Evolutionary conservation across 441 rosid species (phyloP), one percentile per base, ranked within the genome.

Genomic region (Raphanus hybrid): DNA sequence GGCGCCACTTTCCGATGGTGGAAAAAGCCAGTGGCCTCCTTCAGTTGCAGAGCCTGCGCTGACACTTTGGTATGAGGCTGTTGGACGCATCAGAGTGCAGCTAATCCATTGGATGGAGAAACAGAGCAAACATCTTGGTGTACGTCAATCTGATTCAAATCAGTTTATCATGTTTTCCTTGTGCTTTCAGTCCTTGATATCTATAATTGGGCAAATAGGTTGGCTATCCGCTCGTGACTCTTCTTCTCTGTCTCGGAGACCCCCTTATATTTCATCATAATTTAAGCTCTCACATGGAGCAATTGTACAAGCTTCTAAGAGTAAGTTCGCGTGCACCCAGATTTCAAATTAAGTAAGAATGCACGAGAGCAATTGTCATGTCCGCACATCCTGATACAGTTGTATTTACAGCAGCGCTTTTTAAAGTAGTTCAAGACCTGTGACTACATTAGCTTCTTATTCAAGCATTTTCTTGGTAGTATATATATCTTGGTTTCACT

Each of bases 161-260:
- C 55, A 34, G 61, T 39, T 45, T 14, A 26, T 69, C 11, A 65
- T 16, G 61, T 62, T 77, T 57, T 34, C 54, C 64, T 76, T 62
- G 39, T 73, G 14, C 67, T 55, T 75, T 55, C 23, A 55, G 66
- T 76, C 74, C 43, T 66, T 84, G 34, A 83, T 81, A 68, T 69
- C 26, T 74, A 60, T 59, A 35, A 29, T 60, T 81, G 70, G 70
- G 54, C 73, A 32, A 18, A 73, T 85, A 96, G 99, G 99, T 96
- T 84, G 99, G 99, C 80, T 94, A 91, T 76, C 99, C 99, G 64
- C 86, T 96, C 83, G 99, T 92, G 83, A 96, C 98, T 71, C 98
- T 94, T 85, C 99, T 96, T 84, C 96, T 96, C 60, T 96, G 99
- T 80, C 98, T 96, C 10, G 98, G 98, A 70, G 99, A 96, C 87